Evolutionary conservation across 805 yeast genomes (phyloP).

Genomic region (Yueomyces sinensis): DNA sequence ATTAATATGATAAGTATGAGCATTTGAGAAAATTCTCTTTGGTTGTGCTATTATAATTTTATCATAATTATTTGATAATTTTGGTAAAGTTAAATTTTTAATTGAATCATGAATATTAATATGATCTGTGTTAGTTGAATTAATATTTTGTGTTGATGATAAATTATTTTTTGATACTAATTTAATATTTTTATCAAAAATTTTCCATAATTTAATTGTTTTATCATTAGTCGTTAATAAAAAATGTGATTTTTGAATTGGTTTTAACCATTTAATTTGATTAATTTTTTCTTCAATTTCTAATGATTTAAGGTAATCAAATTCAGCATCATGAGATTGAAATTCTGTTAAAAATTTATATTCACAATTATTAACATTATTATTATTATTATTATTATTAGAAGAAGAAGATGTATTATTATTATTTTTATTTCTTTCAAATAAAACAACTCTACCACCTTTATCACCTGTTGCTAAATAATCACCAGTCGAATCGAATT

Average conservation of each 20-base stretch:
- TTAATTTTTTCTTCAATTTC: conserved; percentile 98
- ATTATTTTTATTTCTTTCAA: conserved; percentile 72
- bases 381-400: too few relatives aligned
- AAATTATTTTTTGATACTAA: conserved; percentile 87
- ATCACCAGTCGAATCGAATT: conserved; percentile 89
- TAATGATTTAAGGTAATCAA: conserved; percentile 86
- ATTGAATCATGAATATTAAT: conserved; percentile 9
- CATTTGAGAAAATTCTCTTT: conserved; percentile 80
- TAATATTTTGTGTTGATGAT: conserved; percentile 13
- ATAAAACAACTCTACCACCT: conserved; percentile 94
- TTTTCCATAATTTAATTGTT: conserved; percentile 97
- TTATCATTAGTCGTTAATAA: conserved; percentile 89
- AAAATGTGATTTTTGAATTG: conserved; percentile 82
- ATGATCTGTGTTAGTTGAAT: neutral
- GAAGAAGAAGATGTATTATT: too few relatives aligned
- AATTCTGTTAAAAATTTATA: conserved; percentile 93
- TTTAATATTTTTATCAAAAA: conserved; percentile 81
- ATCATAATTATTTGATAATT: conserved; percentile 86
- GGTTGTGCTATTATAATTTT: conserved; percentile 93
- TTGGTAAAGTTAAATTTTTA: conserved; percentile 60
- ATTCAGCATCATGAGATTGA: conserved; percentile 97
- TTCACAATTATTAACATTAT: conserved; percentile 64
- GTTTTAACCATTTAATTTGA: conserved; percentile 90
- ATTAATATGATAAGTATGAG: conserved; percentile 96
- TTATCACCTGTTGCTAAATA: conserved; percentile 96